phyloP scores from a whole-genome alignment of 2,329 filamentous ascomycete species.

The Coleophoma crateriformis region DNA sequence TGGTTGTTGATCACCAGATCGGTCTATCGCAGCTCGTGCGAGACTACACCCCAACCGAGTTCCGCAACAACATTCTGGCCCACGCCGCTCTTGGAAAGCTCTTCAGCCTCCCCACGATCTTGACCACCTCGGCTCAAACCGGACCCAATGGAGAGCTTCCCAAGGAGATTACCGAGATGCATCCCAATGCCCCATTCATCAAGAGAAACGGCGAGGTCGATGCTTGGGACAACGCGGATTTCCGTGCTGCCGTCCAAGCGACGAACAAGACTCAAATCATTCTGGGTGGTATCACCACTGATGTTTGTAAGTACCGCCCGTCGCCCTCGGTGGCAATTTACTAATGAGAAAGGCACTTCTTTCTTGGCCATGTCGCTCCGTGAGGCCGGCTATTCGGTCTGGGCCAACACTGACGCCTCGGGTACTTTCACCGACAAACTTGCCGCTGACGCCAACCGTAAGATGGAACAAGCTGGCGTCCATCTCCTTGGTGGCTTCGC shows the following conservation, averaged over 20 bases:
- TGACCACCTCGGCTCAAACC: constrained; percentile 64
- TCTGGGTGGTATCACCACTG: constrained; percentile 66
- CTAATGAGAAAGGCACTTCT: constrained; percentile 45
- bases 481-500: constrained; percentile 33
- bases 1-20: constrained; percentile 55
- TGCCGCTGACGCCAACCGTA: constrained; percentile 57
- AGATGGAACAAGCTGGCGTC: constrained; percentile 63
- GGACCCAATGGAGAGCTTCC: constrained; percentile 67
- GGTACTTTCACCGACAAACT: constrained; percentile 59
- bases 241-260: constrained; percentile 58
- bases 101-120: constrained; percentile 62
- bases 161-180: constrained; percentile 61
- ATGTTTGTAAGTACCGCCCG: constrained; percentile 51
- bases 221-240: constrained; percentile 70
- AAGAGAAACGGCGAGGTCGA: constrained; percentile 67
- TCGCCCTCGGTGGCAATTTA: not conserved
- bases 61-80: constrained; percentile 60
- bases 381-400: constrained; percentile 67
- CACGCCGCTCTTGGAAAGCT: constrained; percentile 61
- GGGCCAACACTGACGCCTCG: constrained; percentile 65
- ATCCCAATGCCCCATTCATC: constrained; percentile 62
- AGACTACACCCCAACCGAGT: constrained; percentile 62
- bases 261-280: constrained; percentile 66
- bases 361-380: constrained; percentile 70
- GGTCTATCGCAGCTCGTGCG: constrained; percentile 54